These are phyloP conservation scores for Stagonosporopsis vannaccii DNA, from an alignment of 2,329 filamentous ascomycete species.

Conservation along the genomic window DNA sequence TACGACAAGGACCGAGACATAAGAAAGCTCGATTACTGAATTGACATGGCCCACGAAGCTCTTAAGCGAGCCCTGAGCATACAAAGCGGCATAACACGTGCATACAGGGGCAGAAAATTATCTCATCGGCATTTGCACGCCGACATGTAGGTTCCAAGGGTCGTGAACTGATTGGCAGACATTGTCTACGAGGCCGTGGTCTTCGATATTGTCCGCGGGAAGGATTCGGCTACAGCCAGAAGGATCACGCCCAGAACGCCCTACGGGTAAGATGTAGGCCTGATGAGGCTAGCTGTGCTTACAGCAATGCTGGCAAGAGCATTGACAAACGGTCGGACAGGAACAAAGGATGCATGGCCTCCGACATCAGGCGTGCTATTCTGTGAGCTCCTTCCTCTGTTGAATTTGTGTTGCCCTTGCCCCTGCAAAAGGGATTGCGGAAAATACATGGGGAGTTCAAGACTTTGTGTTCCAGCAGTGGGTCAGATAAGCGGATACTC, in stretches of 20 bases:
- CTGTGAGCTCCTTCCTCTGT: background rate
- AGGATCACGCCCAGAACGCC: slow-evolving; percentile 25
- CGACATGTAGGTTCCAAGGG: slow-evolving; percentile 18
- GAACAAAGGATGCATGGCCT: slow-evolving; percentile 19
- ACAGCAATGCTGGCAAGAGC: background rate
- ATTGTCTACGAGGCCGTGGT: background rate
- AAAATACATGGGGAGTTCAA: too few species aligned
- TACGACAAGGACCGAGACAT: slow-evolving; percentile 1
- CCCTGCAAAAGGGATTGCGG: too few species aligned
- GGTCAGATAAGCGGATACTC: background rate
- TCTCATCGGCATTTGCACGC: slow-evolving; percentile 9
- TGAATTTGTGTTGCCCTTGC: background rate
- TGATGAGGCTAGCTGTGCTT: slow-evolving; percentile 8
- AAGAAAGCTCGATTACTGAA: background rate
- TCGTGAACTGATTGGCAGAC: slow-evolving; percentile 1
- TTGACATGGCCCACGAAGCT: background rate
- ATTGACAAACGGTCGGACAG: background rate
- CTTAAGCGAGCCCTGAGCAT: background rate
- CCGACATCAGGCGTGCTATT: slow-evolving; percentile 23
- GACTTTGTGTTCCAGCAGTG: too few species aligned
- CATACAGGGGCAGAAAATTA: background rate
- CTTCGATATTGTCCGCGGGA: slow-evolving; percentile 10
- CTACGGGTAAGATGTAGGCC: slow-evolving; percentile 24
- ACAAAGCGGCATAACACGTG: background rate
- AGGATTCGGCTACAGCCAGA: slow-evolving; percentile 29